Conservation (phyloP, 1,139 yeast genomes). For the Magnusiomyces ingens region DNA sequence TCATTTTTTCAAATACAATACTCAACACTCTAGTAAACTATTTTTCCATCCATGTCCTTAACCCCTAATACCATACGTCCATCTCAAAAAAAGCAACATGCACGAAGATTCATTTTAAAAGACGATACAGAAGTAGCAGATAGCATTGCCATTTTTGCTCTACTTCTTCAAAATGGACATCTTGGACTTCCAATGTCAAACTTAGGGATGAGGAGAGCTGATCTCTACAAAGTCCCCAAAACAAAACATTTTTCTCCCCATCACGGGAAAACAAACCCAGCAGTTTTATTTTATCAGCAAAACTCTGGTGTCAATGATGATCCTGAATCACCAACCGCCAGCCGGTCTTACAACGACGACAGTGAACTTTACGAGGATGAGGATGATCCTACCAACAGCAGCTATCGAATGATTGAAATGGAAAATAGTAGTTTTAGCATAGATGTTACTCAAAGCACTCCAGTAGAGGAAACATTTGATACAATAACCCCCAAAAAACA, state of each 20-base stretch:
- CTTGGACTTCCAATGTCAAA: background rate
- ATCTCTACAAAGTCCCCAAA: constrained; percentile 3
- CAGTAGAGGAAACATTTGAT: too few species aligned
- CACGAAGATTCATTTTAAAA: background rate
- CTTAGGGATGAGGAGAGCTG: background rate
- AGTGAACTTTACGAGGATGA: too few species aligned
- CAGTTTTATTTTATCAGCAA: background rate
- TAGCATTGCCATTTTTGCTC: constrained; percentile 1
- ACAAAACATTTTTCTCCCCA: constrained; percentile 2
- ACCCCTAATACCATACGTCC: too few species aligned
- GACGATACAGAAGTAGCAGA: background rate
- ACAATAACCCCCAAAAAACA: too few species aligned
- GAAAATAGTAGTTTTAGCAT: too few species aligned
- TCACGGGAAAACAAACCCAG: background rate
- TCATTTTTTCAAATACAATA: too few species aligned
- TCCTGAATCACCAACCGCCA: background rate
- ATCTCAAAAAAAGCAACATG: background rate
- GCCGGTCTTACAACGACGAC: too few species aligned
- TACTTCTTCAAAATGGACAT: constrained; percentile 3
- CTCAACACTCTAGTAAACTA: too few species aligned
- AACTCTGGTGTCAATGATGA: background rate
- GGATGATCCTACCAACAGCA: too few species aligned
- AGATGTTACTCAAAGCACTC: too few species aligned
- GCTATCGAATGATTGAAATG: too few species aligned
- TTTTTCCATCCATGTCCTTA: too few species aligned